A percentile compares a stretch with the other conserved stretches of the same genome.
Evolutionary conservation across 352 stramenopile species (phyloP).

Genomic region (Blastocystis sp.): DNA sequence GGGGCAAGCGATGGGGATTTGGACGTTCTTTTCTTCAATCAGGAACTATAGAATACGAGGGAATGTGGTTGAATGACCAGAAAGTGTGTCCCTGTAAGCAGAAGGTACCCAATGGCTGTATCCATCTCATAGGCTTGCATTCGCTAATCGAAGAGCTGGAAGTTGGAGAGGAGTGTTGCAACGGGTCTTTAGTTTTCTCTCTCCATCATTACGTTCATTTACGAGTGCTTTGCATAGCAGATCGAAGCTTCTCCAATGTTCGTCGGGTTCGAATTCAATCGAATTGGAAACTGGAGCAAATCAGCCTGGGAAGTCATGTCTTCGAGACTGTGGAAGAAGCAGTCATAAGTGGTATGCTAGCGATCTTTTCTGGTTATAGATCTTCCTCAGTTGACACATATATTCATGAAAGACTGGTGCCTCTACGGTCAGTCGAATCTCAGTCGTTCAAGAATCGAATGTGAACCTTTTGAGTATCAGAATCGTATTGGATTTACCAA

Average conservation of each 20-base stretch:
- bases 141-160: neutral
- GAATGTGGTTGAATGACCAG: neutral
- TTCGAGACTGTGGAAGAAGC: neutral
- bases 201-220: neutral
- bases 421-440: neutral
- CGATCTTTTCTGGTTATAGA: no score
- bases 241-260: neutral
- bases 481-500: neutral
- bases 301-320: neutral
- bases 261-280: neutral
- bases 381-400: no score
- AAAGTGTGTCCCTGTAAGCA: neutral
- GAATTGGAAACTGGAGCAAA: neutral
- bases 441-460: neutral
- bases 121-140: neutral
- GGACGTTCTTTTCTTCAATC: neutral
- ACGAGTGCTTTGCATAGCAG: neutral
- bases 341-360: neutral
- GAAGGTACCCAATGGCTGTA: neutral
- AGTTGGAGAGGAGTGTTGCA: neutral
- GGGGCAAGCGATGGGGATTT: neutral
- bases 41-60: neutral
- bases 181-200: neutral
- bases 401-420: neutral
- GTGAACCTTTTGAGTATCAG: neutral